These are phyloP conservation scores for Lepidium sativum DNA, from an alignment of 345 rosid species.

Conservation along the genomic window DNA sequence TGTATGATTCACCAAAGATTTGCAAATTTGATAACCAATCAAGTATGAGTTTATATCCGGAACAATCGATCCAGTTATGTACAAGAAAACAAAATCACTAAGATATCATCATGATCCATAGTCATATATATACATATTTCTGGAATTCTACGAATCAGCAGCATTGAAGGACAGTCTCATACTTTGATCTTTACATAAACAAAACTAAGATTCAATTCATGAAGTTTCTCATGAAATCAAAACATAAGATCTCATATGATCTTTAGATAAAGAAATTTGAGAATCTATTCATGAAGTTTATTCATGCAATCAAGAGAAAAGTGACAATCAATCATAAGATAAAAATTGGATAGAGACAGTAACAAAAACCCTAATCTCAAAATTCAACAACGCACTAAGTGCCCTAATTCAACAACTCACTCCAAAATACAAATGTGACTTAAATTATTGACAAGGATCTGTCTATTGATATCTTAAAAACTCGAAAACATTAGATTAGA, in stretches of 20 bases:
- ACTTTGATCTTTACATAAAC: not conserved
- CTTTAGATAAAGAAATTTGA: not conserved
- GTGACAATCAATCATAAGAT: not conserved
- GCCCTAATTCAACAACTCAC: conserved; percentile 15
- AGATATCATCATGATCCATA: not conserved
- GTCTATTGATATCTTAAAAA: not conserved
- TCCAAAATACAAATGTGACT: not conserved
- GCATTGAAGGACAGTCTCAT: not conserved
- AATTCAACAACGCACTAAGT: conserved; percentile 14
- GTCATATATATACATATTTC: not conserved
- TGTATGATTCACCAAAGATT: not conserved
- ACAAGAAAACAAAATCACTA: not conserved
- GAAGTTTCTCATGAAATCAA: too few species aligned
- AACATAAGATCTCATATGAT: not conserved
- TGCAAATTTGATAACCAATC: not conserved
- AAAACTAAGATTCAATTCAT: too few species aligned
- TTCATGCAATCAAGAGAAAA: not conserved
- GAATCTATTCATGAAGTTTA: too few species aligned
- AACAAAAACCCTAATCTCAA: conserved; percentile 4
- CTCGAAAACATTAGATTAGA: not conserved
- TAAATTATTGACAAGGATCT: not conserved
- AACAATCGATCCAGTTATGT: not conserved
- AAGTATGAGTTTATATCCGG: not conserved
- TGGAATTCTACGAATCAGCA: not conserved
- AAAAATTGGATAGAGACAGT: not conserved